These are phyloP conservation scores for slime mould (Dictyostelium discoideum) DNA, from an alignment of 78 protist species.

Conservation along the genomic window DNA sequence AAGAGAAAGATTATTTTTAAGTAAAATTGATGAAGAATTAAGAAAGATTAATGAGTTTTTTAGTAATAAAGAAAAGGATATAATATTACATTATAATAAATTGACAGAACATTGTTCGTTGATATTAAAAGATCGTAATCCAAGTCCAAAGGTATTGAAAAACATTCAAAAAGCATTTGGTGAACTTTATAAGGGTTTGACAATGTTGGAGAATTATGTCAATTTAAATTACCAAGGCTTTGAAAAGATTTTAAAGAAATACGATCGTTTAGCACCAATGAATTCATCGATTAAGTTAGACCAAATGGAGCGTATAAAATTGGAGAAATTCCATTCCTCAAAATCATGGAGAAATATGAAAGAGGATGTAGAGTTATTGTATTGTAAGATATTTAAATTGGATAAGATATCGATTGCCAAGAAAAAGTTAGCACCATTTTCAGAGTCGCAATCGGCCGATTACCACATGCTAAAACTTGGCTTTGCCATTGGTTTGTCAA, in stretches of 20 bases:
- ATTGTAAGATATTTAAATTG: slow-evolving; percentile 74
- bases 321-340: slow-evolving; percentile 17
- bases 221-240: slow-evolving; percentile 55
- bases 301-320: not conserved
- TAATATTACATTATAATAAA: slow-evolving; percentile 69
- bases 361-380: slow-evolving; percentile 64
- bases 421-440: slow-evolving; percentile 25
- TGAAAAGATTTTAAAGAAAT: slow-evolving; percentile 47
- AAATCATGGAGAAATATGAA: slow-evolving; percentile 69
- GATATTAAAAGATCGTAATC: slow-evolving; percentile 64
- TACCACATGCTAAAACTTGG: slow-evolving; percentile 72
- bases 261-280: slow-evolving; percentile 32
- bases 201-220: slow-evolving; percentile 72
- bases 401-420: slow-evolving; percentile 51
- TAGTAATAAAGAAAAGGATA: slow-evolving; percentile 41
- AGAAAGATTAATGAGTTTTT: slow-evolving; percentile 53
- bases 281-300: not conserved
- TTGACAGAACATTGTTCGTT: slow-evolving; percentile 59
- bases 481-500: slow-evolving; percentile 42
- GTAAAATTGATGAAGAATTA: slow-evolving; percentile 44
- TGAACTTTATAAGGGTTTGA: slow-evolving; percentile 62
- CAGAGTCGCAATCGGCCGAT: not conserved
- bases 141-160: slow-evolving; percentile 72
- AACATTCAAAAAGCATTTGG: slow-evolving; percentile 59
- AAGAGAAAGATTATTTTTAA: slow-evolving; percentile 32